phyloP scores from a whole-genome alignment of 352 stramenopile genomes.

The Hyaloperonospora arabidopsidis region DNA sequence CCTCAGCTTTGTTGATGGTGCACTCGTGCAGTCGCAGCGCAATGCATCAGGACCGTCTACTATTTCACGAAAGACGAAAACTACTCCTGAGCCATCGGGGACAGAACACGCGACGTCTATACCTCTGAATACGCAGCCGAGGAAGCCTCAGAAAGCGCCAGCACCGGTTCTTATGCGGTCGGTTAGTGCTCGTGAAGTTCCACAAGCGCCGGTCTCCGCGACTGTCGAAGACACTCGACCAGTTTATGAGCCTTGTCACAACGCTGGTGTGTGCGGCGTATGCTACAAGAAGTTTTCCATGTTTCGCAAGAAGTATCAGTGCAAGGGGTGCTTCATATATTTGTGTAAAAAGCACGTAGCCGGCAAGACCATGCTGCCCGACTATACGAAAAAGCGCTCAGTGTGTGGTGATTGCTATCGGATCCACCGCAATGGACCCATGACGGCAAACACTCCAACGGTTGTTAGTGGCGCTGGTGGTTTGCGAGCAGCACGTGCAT shows the following conservation, averaged over 20 bases:
- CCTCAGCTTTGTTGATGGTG: constrained; percentile 33
- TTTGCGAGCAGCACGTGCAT: constrained; percentile 19
- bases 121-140: constrained; percentile 12
- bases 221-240: constrained; percentile 26
- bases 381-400: constrained; percentile 58
- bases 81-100: constrained; percentile 9
- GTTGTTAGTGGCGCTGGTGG: constrained; percentile 10
- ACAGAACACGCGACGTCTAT: constrained; percentile 19
- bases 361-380: constrained; percentile 52
- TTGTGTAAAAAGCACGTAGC: constrained; percentile 79
- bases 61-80: constrained; percentile 15
- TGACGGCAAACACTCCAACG: constrained; percentile 29
- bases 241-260: constrained; percentile 42
- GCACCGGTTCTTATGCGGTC: constrained; percentile 14
- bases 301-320: constrained; percentile 84
- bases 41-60: constrained; percentile 22
- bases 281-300: constrained; percentile 84
- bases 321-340: constrained; percentile 69
- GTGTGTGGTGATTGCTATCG: constrained; percentile 74
- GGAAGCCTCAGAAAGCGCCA: constrained; percentile 5
- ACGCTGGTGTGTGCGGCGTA: constrained; percentile 59
- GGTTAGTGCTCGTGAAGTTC: constrained; percentile 17
- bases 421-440: constrained; percentile 46
- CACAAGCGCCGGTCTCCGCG: constrained; percentile 3
- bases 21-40: constrained; percentile 33